Evolutionary conservation across 2,329 filamentous ascomycete genomes (phyloP), one percentile per base, ranked within the genome.

Genomic region (Juglanconis juglandina): DNA sequence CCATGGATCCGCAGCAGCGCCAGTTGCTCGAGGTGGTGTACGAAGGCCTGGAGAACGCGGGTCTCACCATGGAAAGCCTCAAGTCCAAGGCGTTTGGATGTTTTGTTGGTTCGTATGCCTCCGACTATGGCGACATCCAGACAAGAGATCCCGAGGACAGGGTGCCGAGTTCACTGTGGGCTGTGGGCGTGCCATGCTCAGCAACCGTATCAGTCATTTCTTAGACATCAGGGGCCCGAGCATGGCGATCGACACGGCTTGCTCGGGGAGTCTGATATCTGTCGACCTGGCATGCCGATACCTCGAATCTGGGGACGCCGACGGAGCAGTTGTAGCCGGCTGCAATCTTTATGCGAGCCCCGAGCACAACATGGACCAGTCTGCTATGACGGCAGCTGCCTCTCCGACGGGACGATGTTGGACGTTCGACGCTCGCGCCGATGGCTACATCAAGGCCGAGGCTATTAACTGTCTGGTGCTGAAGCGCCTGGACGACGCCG

Each of bases 381-480:
- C 56, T 14, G 50, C 42, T 9, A 58, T 62, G 63, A 46, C 42
- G 17, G 17, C 11, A 6, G 41, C 41, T 5, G 14, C 79, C 4
- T 74, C 72, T 5, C 65, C 68, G 1, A 66, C 70, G 1, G 74
- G 71, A 34, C 60, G 70, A 34, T 68, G 68, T 42, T 68, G 72
- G 47, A 69, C 70, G 1, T 81, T 79, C 61, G 78, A 80, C 51
- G 68, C 72, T 1, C 66, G 70, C 5, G 82, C 79, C 0, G 72
- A 81, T 56, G 82, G 82, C 0, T 85, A 83, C 59, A 78, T 72
- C 0, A 73, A 80, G 10, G 81, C 78, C 3, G 82, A 85, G 63
- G 82, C 77, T 3, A 65, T 79, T 5, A 76, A 69, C 2, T 69
- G 72, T 9, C 59, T 84, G 3, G 68, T 77, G 3, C 60, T 85